Conservation (phyloP, 768 basidiomycete species). For the Stropharia rugosoannulata region DNA sequence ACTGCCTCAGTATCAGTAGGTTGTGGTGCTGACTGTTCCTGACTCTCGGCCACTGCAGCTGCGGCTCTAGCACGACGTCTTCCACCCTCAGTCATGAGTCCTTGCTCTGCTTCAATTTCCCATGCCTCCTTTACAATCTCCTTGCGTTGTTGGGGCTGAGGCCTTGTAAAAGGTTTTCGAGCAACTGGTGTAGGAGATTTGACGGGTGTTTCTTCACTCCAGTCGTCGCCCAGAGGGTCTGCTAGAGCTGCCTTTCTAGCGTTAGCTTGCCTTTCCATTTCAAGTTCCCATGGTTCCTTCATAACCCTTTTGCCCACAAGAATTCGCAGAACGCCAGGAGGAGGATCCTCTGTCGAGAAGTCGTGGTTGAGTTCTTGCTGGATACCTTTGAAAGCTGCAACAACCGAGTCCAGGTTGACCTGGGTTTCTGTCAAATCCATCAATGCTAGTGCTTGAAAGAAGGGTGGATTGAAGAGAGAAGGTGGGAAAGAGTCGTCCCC, state of each 20-base stretch:
- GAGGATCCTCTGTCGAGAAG: conserved; percentile 50
- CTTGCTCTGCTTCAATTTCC: conserved; percentile 80
- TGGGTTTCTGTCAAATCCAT: conserved; percentile 70
- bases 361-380: conserved; percentile 56
- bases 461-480: conserved; percentile 30
- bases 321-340: conserved; percentile 51
- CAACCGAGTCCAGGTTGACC: conserved; percentile 45
- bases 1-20: neutral
- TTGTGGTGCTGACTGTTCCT: neutral
- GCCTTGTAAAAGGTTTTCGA: conserved; percentile 4
- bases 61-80: conserved; percentile 63
- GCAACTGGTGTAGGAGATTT: conserved; percentile 9
- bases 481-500: conserved; percentile 58
- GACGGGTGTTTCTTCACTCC: conserved; percentile 9
- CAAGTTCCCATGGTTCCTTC: conserved; percentile 80
- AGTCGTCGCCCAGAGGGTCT: conserved; percentile 15
- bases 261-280: conserved; percentile 56
- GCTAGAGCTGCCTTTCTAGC: conserved; percentile 28
- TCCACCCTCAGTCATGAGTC: conserved; percentile 72
- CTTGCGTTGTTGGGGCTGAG: conserved; percentile 18
- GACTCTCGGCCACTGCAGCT: conserved; percentile 23
- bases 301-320: conserved; percentile 69
- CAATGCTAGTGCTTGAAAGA: conserved; percentile 53
- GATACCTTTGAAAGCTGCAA: conserved; percentile 43
- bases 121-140: conserved; percentile 65